Conservation (phyloP, 225 moss, liverwort and hornwort species). For the Polytrichum formosum region DNA sequence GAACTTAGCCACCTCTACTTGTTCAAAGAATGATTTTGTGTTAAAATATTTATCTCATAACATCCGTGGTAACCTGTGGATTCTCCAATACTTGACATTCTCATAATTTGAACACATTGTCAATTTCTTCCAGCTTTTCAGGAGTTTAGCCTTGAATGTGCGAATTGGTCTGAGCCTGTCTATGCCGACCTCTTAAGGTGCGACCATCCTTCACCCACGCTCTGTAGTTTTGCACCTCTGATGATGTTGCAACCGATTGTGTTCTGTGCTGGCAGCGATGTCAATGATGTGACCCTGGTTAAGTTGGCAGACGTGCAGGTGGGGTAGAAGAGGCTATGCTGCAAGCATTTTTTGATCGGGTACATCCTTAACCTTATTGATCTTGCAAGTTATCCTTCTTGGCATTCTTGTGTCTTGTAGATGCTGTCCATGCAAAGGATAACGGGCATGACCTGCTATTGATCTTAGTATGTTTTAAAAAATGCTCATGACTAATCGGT, state of each 20-base stretch:
- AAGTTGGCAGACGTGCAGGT: slow-evolving; percentile 67
- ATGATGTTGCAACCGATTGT: background rate
- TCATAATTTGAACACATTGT: background rate
- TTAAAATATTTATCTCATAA: background rate
- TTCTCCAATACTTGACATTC: slow-evolving; percentile 14
- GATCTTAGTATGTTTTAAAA: background rate
- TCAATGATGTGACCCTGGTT: slow-evolving; percentile 13
- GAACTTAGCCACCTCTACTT: background rate
- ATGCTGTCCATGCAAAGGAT: background rate
- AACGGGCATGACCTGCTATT: too few species aligned
- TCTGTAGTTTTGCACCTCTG: slow-evolving; percentile 8
- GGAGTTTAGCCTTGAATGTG: slow-evolving; percentile 92
- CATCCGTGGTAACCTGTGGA: background rate
- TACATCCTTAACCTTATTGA: slow-evolving; percentile 20
- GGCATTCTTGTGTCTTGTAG: background rate
- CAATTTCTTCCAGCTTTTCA: slow-evolving; percentile 74
- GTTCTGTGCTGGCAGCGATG: slow-evolving; percentile 2
- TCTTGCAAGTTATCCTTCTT: slow-evolving; percentile 1
- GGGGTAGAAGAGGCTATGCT: slow-evolving; percentile 87
- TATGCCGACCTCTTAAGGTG: slow-evolving; percentile 82
- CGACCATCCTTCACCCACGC: slow-evolving; percentile 11
- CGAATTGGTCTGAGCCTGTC: slow-evolving; percentile 87
- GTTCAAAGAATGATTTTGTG: background rate
- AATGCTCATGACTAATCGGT: too few species aligned
- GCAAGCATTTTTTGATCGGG: slow-evolving; percentile 69